A percentile compares a stretch with the other conserved stretches of the same genome.
Conservation (phyloP, 2,329 filamentous ascomycete species). For the Escovopsis sp. region DNA sequence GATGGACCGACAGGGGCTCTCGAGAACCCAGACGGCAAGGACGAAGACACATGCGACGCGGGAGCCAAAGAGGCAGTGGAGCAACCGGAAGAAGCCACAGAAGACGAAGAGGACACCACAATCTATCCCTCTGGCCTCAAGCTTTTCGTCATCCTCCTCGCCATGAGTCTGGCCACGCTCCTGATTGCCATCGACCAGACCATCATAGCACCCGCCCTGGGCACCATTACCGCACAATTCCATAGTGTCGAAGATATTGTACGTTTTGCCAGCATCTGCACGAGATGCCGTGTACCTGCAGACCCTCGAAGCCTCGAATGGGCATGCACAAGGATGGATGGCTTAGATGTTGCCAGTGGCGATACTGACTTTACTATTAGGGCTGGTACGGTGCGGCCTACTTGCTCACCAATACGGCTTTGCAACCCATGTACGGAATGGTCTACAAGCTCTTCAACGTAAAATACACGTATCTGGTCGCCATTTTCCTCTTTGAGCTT, state of each 20-base stretch:
- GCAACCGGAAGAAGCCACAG: not conserved
- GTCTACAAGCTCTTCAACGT: slow-evolving; percentile 36
- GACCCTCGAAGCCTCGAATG: not conserved
- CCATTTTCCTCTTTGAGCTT: slow-evolving; percentile 29
- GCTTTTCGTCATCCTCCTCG: slow-evolving; percentile 26
- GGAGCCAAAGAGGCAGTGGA: not conserved
- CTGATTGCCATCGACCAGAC: slow-evolving; percentile 37
- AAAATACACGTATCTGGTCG: slow-evolving; percentile 29
- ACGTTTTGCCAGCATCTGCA: slow-evolving; percentile 7
- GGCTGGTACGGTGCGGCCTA: slow-evolving; percentile 39
- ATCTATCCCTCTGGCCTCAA: slow-evolving; percentile 26
- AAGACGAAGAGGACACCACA: slow-evolving; percentile 3
- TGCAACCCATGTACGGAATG: slow-evolving; percentile 35
- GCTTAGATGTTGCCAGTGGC: not conserved
- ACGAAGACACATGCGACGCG: not conserved
- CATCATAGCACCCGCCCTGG: slow-evolving; percentile 37
- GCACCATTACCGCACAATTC: slow-evolving; percentile 34
- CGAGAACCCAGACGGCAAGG: too few species aligned
- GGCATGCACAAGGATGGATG: not conserved
- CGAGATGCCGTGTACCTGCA: not conserved
- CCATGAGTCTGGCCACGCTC: slow-evolving; percentile 32
- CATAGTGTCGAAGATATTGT: slow-evolving; percentile 31
- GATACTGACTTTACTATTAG: slow-evolving; percentile 4
- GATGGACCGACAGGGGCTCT: too few species aligned
- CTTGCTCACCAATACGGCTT: slow-evolving; percentile 32